phyloP scores from a whole-genome alignment of 1,284 basidiomycete genomes.

The Ganoderma meredithae region DNA sequence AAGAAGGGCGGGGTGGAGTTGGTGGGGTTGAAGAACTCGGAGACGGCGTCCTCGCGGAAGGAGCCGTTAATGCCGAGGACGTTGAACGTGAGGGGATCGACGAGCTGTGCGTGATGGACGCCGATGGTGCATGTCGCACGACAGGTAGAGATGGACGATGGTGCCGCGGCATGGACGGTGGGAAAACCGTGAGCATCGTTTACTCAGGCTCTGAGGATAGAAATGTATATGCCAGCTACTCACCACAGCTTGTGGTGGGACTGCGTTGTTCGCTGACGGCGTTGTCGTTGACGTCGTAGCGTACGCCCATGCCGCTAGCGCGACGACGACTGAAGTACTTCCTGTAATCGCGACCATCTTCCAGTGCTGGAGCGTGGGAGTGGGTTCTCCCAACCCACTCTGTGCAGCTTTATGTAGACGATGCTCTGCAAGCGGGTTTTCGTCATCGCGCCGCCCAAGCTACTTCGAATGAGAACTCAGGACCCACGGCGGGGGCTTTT shows the following conservation, averaged over 20 bases:
- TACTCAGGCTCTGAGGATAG: too few species aligned
- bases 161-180: background rate
- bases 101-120: constrained; percentile 33
- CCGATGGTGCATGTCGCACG: background rate
- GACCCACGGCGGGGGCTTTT: constrained; percentile 24
- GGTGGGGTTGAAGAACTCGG: constrained; percentile 48
- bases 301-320: constrained; percentile 25
- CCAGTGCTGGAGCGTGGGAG: constrained; percentile 1
- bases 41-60: constrained; percentile 41
- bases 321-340: constrained; percentile 13
- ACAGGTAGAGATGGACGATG: background rate
- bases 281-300: constrained; percentile 15
- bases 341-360: constrained; percentile 25
- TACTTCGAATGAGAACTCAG: constrained; percentile 8
- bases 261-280: constrained; percentile 10
- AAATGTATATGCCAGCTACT: constrained; percentile 10
- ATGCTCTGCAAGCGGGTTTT: constrained; percentile 11
- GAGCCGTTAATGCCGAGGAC: constrained; percentile 42
- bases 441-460: constrained; percentile 16
- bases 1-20: constrained; percentile 64
- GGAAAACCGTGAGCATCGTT: constrained; percentile 6
- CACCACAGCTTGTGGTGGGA: constrained; percentile 38
- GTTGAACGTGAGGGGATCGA: constrained; percentile 41
- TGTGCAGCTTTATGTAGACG: constrained; percentile 22
- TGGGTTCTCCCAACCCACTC: background rate